Conservation (phyloP, 2,329 filamentous ascomycete species). For the Ophiocordyceps camponoti-rufipedis region DNA sequence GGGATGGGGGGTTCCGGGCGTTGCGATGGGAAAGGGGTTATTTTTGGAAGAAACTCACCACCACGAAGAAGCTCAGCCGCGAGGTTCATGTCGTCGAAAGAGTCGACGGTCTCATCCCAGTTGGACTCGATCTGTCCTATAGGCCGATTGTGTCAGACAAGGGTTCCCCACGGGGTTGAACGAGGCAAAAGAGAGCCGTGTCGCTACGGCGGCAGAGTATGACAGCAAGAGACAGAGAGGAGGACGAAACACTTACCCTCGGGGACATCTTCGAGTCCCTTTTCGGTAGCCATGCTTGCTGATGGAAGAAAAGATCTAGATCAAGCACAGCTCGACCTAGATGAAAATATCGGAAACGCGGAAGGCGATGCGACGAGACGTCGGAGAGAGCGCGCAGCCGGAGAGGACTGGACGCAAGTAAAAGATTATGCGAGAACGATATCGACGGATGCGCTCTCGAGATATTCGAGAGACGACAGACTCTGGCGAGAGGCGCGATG, state of each 20-base stretch:
- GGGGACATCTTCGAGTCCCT: constrained; percentile 95
- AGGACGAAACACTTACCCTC: constrained; percentile 47
- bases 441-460: constrained; percentile 33
- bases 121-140: constrained; percentile 98
- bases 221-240: constrained; percentile 10
- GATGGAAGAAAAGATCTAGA: constrained; percentile 41
- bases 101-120: constrained; percentile 99
- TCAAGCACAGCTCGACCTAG: constrained; percentile 68
- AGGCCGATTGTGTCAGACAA: constrained; percentile 4
- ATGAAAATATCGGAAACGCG: constrained; percentile 22
- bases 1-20: neutral
- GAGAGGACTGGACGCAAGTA: constrained; percentile 15
- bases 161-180: neutral
- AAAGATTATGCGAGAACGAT: constrained; percentile 9
- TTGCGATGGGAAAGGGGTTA: constrained; percentile 1
- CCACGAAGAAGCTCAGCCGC: constrained; percentile 96
- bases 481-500: constrained; percentile 22
- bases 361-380: constrained; percentile 3
- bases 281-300: constrained; percentile 97
- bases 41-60: constrained; percentile 26
- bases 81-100: constrained; percentile 95
- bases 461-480: constrained; percentile 20
- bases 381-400: neutral
- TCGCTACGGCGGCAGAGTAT: neutral
- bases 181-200: neutral